Base-by-base conservation (phyloP, 2,329 filamentous ascomycete genomes). In the Shiraia sp. region DNA sequence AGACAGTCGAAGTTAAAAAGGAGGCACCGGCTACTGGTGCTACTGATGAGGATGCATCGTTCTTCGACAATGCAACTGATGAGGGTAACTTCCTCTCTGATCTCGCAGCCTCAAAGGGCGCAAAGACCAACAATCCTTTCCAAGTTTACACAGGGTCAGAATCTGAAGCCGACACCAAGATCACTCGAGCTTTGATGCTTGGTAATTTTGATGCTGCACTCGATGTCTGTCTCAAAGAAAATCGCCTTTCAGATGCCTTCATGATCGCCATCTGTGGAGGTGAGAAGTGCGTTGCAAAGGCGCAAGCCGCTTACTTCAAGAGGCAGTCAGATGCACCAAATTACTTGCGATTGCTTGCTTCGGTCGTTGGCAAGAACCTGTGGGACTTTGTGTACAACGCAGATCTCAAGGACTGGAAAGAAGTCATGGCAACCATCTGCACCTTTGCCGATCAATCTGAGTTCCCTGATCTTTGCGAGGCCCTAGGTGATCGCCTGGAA, bases 331-430 rank as follows among this genome's bases (percentile, higher is more conserved):
- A 86, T 44, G 85, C 86, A 19, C 92, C 95, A 1, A 97, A 92
- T 72, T 99, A 99, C 63, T 77, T 97, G 42, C 86, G 95, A 30
- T 79, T 99, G 7, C 79, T 99, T 40, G 86, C 88, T 36, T 96
- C 92, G 5, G 89, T 99, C 36, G 91, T 96, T 42, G 85, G 88
- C 49, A 97, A 97, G 77, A 96, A 99, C 63, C 79, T 99, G 2
- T 97, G 92, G 93, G 93, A 99, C 72, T 81, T 97, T 32, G 93
- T 97, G 6, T 90, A 97, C 73, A 99, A 99, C 62, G 93, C 92
- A 6, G 88, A 96, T 62, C 75, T 99, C 32, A 80, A 81, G 37
- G 88, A 93, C 71, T 99, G 93, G 95, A 97, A 95, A 73, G 93
- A 97, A 71, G 86, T 92, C 3, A 95, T 99, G 88, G 91, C 90